Percentiles rank a stretch among this genome's conserved stretches.
These are phyloP conservation scores for Colletotrichum simmondsii DNA, from an alignment of 2,329 filamentous ascomycete genomes.

Conservation along the genomic window DNA sequence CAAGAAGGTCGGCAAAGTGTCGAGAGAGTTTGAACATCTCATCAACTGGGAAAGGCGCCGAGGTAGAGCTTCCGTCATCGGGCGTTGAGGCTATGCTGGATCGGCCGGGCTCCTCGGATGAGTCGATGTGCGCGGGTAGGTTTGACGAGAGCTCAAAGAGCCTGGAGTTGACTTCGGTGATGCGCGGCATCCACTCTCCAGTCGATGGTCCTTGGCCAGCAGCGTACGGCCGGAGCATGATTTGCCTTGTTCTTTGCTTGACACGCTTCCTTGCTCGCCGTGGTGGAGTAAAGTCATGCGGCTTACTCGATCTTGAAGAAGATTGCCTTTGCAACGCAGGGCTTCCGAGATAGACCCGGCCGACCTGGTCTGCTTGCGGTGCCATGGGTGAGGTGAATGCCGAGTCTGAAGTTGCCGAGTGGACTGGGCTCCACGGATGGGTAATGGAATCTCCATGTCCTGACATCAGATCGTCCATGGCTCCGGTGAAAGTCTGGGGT, in stretches of 20 bases:
- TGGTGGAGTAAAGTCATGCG: background rate
- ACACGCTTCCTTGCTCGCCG: conserved; percentile 28
- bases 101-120: conserved; percentile 18
- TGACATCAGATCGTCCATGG: conserved; percentile 30
- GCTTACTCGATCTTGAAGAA: background rate
- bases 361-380: conserved; percentile 1
- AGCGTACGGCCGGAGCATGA: conserved; percentile 39
- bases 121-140: conserved; percentile 43
- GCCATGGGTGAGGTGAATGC: conserved; percentile 27
- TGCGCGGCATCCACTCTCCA: conserved; percentile 51
- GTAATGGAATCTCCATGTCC: conserved; percentile 20
- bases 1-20: conserved; percentile 47
- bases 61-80: conserved; percentile 38
- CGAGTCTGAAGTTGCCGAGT: conserved; percentile 27
- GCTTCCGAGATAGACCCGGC: conserved; percentile 20
- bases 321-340: background rate
- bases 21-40: conserved; percentile 54
- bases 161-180: conserved; percentile 50
- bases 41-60: conserved; percentile 50
- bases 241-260: conserved; percentile 45
- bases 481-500: conserved; percentile 37
- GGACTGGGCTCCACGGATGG: conserved; percentile 29
- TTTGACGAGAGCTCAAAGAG: conserved; percentile 50
- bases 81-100: conserved; percentile 29
- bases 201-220: conserved; percentile 36